Conservation (phyloP, 176 grass and related monocot species). For the Typha latifolia region DNA sequence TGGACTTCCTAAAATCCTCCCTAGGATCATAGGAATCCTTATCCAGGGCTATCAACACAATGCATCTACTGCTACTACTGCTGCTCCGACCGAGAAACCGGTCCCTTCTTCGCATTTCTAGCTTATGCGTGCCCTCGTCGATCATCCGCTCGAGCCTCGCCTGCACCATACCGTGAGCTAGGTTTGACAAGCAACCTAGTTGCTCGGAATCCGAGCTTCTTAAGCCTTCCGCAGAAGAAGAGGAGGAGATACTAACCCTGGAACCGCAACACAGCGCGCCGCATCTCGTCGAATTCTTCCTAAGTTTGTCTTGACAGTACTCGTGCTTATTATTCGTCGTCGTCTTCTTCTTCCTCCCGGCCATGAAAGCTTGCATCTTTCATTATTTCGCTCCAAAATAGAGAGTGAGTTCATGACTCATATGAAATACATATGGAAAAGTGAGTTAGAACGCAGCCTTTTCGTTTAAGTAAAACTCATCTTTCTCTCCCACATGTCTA, state of each 20-base stretch:
- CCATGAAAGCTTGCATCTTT: neutral
- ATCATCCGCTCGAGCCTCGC: slow-evolving; percentile 50
- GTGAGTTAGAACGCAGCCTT: neutral
- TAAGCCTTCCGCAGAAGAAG: slow-evolving; percentile 18
- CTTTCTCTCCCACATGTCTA: neutral
- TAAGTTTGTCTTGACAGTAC: neutral
- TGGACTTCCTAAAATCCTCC: slow-evolving; percentile 71
- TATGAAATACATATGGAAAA: neutral
- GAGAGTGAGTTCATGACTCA: neutral
- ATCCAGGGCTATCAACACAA: slow-evolving; percentile 70
- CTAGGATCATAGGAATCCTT: slow-evolving; percentile 45
- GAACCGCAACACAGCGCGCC: slow-evolving; percentile 3
- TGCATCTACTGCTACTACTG: slow-evolving; percentile 11
- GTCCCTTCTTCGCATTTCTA: neutral
- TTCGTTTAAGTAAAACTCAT: neutral
- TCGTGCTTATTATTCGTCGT: neutral
- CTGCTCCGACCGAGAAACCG: neutral
- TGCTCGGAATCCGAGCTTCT: slow-evolving; percentile 15
- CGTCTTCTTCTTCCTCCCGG: neutral
- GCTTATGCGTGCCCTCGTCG: slow-evolving; percentile 8
- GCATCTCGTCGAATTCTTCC: slow-evolving; percentile 6
- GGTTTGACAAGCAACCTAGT: slow-evolving; percentile 29
- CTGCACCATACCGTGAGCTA: slow-evolving; percentile 68
- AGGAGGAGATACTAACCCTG: neutral
- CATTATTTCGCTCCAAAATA: neutral